phyloP scores from a whole-genome alignment of 2,329 filamentous ascomycete species.

The Phialophora tarda region DNA sequence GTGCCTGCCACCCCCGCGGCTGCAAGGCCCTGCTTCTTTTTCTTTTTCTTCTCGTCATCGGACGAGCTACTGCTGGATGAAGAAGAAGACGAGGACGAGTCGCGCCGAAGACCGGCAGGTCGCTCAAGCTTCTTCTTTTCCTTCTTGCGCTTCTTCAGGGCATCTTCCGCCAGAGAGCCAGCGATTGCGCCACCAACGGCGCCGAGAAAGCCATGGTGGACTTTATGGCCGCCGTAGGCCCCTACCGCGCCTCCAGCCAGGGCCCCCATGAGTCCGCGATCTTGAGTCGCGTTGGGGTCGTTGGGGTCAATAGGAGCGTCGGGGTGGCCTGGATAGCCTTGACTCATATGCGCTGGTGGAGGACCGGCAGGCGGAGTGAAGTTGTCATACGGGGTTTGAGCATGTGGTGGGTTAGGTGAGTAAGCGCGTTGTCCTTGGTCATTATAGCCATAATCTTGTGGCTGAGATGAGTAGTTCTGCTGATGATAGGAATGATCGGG shows the following conservation, averaged over 20 bases:
- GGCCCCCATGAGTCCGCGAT: conserved; percentile 55
- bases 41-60: conserved; percentile 37
- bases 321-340: conserved; percentile 14
- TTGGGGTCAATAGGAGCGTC: conserved; percentile 49
- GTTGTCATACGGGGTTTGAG: conserved; percentile 21
- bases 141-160: conserved; percentile 47
- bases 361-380: conserved; percentile 10
- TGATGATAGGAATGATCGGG: conserved; percentile 25
- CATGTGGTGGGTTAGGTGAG: conserved; percentile 16
- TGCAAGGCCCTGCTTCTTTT: conserved; percentile 28
- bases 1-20: conserved; percentile 27
- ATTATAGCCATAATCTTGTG: conserved; percentile 25
- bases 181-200: conserved; percentile 55
- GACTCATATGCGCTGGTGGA: conserved; percentile 3
- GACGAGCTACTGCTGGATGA: conserved; percentile 33
- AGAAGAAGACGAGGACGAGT: conserved; percentile 32
- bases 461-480: conserved; percentile 17
- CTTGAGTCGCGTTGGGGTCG: conserved; percentile 43
- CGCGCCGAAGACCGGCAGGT: conserved; percentile 23
- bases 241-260: conserved; percentile 55
- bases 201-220: conserved; percentile 54
- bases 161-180: conserved; percentile 54
- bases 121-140: conserved; percentile 31
- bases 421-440: conserved; percentile 22
- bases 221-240: conserved; percentile 55